Evolutionary conservation across 2,329 filamentous ascomycete species (phyloP).

Genomic region (Claviceps pazoutovae): DNA sequence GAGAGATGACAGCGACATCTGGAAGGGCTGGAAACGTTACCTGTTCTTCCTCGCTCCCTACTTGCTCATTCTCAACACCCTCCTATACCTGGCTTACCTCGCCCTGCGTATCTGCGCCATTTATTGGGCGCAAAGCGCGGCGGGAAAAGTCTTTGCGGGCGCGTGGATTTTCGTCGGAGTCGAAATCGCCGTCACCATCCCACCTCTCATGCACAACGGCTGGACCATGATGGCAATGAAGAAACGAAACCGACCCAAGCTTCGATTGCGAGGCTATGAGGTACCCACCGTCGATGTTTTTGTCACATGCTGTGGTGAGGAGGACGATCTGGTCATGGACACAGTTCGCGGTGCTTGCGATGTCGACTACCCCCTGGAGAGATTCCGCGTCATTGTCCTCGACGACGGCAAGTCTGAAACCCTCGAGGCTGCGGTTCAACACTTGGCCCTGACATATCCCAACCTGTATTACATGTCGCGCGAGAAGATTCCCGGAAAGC

Average conservation of each 20-base stretch:
- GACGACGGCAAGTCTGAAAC: constrained; percentile 37
- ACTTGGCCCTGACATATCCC: constrained; percentile 25
- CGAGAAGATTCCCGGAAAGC: constrained; percentile 31
- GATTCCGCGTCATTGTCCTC: constrained; percentile 39
- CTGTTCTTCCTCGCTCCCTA: constrained; percentile 25
- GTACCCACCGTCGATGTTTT: constrained; percentile 43
- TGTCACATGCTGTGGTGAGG: constrained; percentile 43
- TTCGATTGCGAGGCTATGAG: constrained; percentile 33
- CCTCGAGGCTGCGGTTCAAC: constrained; percentile 25
- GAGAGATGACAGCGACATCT: constrained; percentile 29
- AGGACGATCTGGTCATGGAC: constrained; percentile 40
- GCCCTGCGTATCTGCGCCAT: constrained; percentile 37
- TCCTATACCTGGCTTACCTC: constrained; percentile 35
- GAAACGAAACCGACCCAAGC: constrained; percentile 36
- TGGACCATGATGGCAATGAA: constrained; percentile 45
- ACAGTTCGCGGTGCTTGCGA: constrained; percentile 41
- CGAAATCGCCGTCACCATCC: constrained; percentile 38
- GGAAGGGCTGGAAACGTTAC: constrained; percentile 29
- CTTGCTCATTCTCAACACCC: constrained; percentile 26
- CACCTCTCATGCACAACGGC: constrained; percentile 40
- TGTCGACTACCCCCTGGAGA: constrained; percentile 38
- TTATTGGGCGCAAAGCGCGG: constrained; percentile 32
- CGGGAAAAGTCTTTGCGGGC: constrained; percentile 27
- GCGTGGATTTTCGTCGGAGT: constrained; percentile 45
- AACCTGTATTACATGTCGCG: constrained; percentile 41